phyloP scores from a whole-genome alignment of 2,329 filamentous ascomycete species.

The Fusarium nurragi region DNA sequence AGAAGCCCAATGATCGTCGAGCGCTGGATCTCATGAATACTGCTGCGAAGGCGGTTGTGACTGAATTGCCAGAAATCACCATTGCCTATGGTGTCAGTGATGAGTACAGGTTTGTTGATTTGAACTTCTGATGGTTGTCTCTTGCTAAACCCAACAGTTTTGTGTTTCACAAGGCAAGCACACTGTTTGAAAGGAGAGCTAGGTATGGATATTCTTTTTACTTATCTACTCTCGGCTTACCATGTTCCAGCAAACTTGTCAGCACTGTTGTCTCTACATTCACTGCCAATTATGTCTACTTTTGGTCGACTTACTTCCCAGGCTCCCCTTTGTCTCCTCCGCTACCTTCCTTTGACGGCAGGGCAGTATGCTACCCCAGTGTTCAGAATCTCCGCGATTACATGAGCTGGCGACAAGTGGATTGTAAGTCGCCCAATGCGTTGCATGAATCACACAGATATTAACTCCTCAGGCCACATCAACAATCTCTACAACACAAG shows the following conservation, averaged over 20 bases:
- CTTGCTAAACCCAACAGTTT: conserved; percentile 65
- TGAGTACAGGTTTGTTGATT: conserved; percentile 75
- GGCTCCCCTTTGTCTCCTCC: conserved; percentile 75
- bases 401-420: conserved; percentile 95
- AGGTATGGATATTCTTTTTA: conserved; percentile 61
- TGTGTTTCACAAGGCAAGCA: conserved; percentile 83
- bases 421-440: conserved; percentile 70
- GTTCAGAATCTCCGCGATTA: conserved; percentile 88
- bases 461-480: conserved; percentile 75
- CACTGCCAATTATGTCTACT: conserved; percentile 86
- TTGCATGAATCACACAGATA: background rate
- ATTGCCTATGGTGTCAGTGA: conserved; percentile 95
- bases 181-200: conserved; percentile 84
- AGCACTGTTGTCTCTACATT: conserved; percentile 94
- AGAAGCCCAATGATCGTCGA: conserved; percentile 90
- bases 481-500: conserved; percentile 99
- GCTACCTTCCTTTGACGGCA: conserved; percentile 89
- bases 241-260: conserved; percentile 76
- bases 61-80: conserved; percentile 83
- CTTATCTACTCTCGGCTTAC: conserved; percentile 13
- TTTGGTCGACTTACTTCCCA: conserved; percentile 81
- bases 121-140: too few species aligned
- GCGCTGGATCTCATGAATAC: conserved; percentile 95
- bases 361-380: conserved; percentile 89
- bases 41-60: conserved; percentile 85